Evolutionary conservation across 2,329 filamentous ascomycete species (phyloP).

Genomic region (Aureobasidium subglaciale): DNA sequence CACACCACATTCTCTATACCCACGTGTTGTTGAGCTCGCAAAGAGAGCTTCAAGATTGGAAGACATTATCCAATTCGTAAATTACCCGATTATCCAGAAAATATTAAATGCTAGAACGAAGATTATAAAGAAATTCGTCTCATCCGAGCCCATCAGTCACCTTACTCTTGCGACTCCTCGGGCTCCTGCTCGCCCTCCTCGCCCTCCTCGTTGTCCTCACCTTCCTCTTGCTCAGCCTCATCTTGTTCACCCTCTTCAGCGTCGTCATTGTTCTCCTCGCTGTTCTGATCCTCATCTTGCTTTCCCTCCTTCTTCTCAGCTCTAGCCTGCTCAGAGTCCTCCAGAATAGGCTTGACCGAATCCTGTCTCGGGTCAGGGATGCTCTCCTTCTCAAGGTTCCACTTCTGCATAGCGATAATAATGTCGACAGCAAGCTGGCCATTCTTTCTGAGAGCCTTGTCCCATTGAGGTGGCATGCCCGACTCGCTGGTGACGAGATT

Average conservation of each 20-base stretch:
- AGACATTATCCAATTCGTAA: neutral
- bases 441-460: slow-evolving; percentile 48
- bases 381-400: slow-evolving; percentile 42
- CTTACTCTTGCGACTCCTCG: slow-evolving; percentile 7
- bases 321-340: slow-evolving; percentile 24
- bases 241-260: slow-evolving; percentile 17
- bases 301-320: slow-evolving; percentile 22
- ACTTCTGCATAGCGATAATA: slow-evolving; percentile 47
- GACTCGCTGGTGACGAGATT: slow-evolving; percentile 42
- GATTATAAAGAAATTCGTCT: slow-evolving; percentile 7
- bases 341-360: slow-evolving; percentile 32
- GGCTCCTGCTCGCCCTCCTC: slow-evolving; percentile 2
- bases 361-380: slow-evolving; percentile 46
- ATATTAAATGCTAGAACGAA: slow-evolving; percentile 1
- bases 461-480: slow-evolving; percentile 47
- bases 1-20: neutral
- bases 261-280: slow-evolving; percentile 11
- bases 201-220: slow-evolving; percentile 7
- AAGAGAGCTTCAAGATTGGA: neutral
- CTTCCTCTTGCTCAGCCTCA: slow-evolving; percentile 14
- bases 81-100: slow-evolving; percentile 9
- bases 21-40: neutral
- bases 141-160: neutral
- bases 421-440: slow-evolving; percentile 50
- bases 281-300: slow-evolving; percentile 13